Evolutionary conservation across 768 basidiomycete genomes (phyloP), one percentile per base, ranked within the genome.

Genomic region (Rhizopogon salebrosus): DNA sequence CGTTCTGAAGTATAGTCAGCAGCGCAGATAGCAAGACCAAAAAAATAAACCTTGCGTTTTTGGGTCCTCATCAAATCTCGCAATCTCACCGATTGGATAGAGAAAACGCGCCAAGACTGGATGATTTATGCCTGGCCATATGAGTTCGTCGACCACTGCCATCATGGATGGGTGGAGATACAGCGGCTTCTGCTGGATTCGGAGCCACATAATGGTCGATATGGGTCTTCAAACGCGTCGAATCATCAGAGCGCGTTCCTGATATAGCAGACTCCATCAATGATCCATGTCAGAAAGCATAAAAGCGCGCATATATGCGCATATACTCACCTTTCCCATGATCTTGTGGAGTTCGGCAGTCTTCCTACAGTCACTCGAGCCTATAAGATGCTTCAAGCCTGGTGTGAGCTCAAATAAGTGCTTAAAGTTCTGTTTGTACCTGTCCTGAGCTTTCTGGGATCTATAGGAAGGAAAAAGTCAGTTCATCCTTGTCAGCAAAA

Each of bases 231-330:
- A 56, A 20, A 14, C 36, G 4, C n/a, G n/a, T n/a, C n/a, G n/a
- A n/a, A n/a, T n/a, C n/a, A n/a, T n/a, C n/a, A n/a, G n/a, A n/a
- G n/a, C n/a, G n/a, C n/a, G n/a, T n/a, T n/a, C n/a, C n/a, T n/a
- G n/a, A n/a, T n/a, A n/a, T n/a, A n/a, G n/a, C n/a, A 18, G 34
- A 20, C 3, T 51, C 38, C 36, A 55, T 52, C 50, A n/a, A n/a
- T n/a, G n/a, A n/a, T n/a, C n/a, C n/a, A n/a, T n/a, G n/a, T n/a
- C n/a, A n/a, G n/a, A n/a, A n/a, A n/a, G n/a, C n/a, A n/a, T n/a
- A n/a, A n/a, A n/a, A n/a, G n/a, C n/a, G n/a, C n/a, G n/a, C n/a
- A n/a, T n/a, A n/a, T n/a, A n/a, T n/a, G n/a, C n/a, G n/a, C n/a
- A n/a, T n/a, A n/a, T n/a, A n/a, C n/a, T n/a, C n/a, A n/a, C n/a